Conservation (phyloP, 768 basidiomycete species). For the Podaxis sp. region DNA sequence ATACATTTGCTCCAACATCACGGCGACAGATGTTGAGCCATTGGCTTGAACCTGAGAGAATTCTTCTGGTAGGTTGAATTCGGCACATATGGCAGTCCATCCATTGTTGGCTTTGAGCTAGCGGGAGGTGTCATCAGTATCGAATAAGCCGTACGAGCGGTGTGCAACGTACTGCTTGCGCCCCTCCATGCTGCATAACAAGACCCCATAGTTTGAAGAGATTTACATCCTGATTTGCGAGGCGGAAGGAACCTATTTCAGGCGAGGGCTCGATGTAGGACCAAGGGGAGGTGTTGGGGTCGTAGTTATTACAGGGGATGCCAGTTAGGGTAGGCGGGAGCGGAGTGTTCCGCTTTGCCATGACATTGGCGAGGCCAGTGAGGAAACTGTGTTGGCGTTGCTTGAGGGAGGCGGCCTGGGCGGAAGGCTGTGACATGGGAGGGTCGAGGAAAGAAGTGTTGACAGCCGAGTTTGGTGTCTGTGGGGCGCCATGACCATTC, state of each 20-base stretch:
- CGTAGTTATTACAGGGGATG: conserved; percentile 51
- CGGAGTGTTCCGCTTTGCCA: conserved; percentile 54
- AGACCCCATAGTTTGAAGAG: conserved; percentile 69
- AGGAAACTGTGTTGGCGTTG: conserved; percentile 61
- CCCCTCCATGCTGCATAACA: conserved; percentile 59
- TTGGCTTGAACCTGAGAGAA: conserved; percentile 40
- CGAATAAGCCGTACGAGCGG: conserved; percentile 13
- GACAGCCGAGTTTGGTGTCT: conserved; percentile 30
- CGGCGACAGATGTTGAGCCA: conserved; percentile 46
- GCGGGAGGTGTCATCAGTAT: conserved; percentile 8
- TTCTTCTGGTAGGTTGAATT: conserved; percentile 60
- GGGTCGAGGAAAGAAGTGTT: conserved; percentile 42
- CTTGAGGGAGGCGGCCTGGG: conserved; percentile 34
- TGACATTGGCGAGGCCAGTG: conserved; percentile 52
- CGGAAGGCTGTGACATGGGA: conserved; percentile 31
- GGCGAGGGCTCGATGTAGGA: conserved; percentile 57
- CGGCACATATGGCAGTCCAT: conserved; percentile 51
- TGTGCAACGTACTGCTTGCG: conserved; percentile 44
- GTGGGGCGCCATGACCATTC: conserved; percentile 32
- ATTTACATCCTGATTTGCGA: conserved; percentile 74
- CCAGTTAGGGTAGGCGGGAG: conserved; percentile 75
- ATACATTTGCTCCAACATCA: conserved; percentile 55
- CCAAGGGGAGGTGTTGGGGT: conserved; percentile 61
- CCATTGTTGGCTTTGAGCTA: conserved; percentile 49
- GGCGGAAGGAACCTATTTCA: conserved; percentile 59